phyloP scores from a whole-genome alignment of 108 stramenopile species.

The Nannochloropsis gaditana region DNA sequence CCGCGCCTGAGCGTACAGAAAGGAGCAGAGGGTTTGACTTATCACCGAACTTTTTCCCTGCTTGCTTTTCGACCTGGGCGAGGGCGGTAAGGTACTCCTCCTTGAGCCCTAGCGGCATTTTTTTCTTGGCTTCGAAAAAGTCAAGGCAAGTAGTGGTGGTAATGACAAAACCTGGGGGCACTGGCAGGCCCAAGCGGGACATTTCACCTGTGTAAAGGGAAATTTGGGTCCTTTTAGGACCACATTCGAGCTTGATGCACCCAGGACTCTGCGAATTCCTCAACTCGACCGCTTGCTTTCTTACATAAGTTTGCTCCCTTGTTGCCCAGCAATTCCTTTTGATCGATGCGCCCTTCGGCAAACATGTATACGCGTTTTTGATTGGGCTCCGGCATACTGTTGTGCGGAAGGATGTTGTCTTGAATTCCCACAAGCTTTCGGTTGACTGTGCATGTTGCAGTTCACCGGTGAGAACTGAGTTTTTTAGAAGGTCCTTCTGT shows the following conservation, averaged over 20 bases:
- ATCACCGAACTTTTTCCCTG: conserved; percentile 51
- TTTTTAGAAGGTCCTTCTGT: no score
- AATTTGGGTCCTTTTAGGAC: no score
- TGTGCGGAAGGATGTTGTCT: no score
- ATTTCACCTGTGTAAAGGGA: conserved; percentile 46
- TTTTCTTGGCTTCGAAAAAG: conserved; percentile 52
- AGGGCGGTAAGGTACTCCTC: conserved; percentile 37
- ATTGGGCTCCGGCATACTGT: background rate
- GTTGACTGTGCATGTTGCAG: no score
- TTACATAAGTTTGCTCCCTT: conserved; percentile 59
- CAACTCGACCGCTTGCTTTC: background rate
- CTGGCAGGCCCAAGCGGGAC: conserved; percentile 58
- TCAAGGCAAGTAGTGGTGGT: conserved; percentile 59
- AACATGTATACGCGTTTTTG: background rate
- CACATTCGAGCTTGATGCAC: no score
- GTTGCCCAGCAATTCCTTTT: conserved; percentile 54
- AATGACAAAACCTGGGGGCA: conserved; percentile 69
- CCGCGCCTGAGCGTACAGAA: conserved; percentile 57
- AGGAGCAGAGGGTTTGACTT: conserved; percentile 47
- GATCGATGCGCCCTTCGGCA: conserved; percentile 17
- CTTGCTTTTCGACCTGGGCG: conserved; percentile 41
- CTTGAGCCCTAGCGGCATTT: conserved; percentile 59
- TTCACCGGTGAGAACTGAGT: no score
- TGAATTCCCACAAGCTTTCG: no score
- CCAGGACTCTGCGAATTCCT: background rate